Percentiles rank a stretch among this genome's conserved stretches.
These are phyloP conservation scores for Neurospora cerealis DNA, from an alignment of 495 filamentous ascomycete genomes.

Conservation along the genomic window DNA sequence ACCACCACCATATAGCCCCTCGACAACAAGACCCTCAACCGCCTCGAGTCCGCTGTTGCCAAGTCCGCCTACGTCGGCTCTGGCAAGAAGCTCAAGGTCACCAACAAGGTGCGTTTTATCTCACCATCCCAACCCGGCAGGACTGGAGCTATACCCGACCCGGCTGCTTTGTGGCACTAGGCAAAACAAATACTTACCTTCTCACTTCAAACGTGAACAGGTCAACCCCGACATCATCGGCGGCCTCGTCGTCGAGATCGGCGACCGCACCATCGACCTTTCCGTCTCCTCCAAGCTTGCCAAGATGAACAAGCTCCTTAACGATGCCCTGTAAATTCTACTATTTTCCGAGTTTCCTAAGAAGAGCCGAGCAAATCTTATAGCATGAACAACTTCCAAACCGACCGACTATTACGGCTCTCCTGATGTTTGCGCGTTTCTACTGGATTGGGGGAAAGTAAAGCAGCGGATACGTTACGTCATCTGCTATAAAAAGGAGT, in stretches of 20 bases:
- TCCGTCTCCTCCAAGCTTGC: constrained; percentile 89
- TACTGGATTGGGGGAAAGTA: background rate
- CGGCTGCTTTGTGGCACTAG: background rate
- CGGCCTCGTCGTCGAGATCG: constrained; percentile 90
- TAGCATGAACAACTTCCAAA: background rate
- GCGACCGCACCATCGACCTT: constrained; percentile 95
- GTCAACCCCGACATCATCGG: constrained; percentile 91
- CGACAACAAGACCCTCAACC: constrained; percentile 71
- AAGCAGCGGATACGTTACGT: background rate
- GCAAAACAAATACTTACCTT: background rate
- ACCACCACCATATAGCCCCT: constrained; percentile 49
- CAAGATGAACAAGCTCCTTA: constrained; percentile 98
- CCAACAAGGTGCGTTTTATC: constrained; percentile 61
- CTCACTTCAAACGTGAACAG: constrained; percentile 29
- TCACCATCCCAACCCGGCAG: background rate
- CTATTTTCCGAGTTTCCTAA: constrained; percentile 5
- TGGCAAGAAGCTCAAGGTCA: constrained; percentile 96
- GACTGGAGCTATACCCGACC: background rate
- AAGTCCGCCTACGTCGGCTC: constrained; percentile 83
- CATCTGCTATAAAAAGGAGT: background rate
- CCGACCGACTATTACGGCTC: background rate
- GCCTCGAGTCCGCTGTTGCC: constrained; percentile 77
- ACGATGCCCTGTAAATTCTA: constrained; percentile 78
- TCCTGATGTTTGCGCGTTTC: background rate
- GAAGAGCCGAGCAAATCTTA: background rate